phyloP scores from a whole-genome alignment of 1,284 basidiomycete species.

The Boletus smithii region DNA sequence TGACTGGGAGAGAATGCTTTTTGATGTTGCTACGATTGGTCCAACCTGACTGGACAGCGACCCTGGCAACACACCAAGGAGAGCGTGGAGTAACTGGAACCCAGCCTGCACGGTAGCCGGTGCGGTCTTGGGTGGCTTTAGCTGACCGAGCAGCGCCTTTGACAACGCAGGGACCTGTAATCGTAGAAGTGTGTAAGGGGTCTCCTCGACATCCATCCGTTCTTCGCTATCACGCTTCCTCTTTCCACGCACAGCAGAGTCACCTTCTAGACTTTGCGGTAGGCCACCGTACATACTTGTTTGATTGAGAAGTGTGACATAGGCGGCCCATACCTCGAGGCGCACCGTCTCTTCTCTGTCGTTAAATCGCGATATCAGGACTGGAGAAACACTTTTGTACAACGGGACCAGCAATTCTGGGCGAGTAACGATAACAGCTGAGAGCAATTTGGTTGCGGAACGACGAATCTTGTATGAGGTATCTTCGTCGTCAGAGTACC shows the following conservation, averaged over 20 bases:
- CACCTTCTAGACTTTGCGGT: slow-evolving; percentile 51
- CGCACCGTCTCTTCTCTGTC: slow-evolving; percentile 96
- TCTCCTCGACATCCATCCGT: slow-evolving; percentile 72
- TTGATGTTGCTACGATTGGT: slow-evolving; percentile 59
- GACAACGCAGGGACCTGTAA: slow-evolving; percentile 75
- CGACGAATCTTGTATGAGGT: slow-evolving; percentile 98
- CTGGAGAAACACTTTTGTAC: slow-evolving; percentile 82
- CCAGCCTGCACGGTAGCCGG: slow-evolving; percentile 82
- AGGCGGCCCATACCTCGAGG: slow-evolving; percentile 90
- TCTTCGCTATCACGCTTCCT: slow-evolving; percentile 76
- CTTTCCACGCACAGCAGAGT: slow-evolving; percentile 57
- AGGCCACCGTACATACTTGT: slow-evolving; percentile 72
- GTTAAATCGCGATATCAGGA: slow-evolving; percentile 85
- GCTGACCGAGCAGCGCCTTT: slow-evolving; percentile 80
- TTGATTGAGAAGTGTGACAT: slow-evolving; percentile 77
- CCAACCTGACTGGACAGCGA: slow-evolving; percentile 73
- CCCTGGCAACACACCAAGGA: slow-evolving; percentile 81
- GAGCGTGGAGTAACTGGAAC: slow-evolving; percentile 73
- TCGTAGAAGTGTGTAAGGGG: slow-evolving; percentile 68
- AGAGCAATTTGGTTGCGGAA: slow-evolving; percentile 86
- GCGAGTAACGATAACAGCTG: slow-evolving; percentile 82
- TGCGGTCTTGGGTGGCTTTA: slow-evolving; percentile 76
- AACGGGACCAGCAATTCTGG: slow-evolving; percentile 80
- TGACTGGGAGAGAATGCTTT: slow-evolving; percentile 59
- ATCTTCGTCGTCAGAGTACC: slow-evolving; percentile 97